These are phyloP conservation scores for Azolla pinnata DNA, from an alignment of 75 land plant genomes.

Conservation along the genomic window DNA sequence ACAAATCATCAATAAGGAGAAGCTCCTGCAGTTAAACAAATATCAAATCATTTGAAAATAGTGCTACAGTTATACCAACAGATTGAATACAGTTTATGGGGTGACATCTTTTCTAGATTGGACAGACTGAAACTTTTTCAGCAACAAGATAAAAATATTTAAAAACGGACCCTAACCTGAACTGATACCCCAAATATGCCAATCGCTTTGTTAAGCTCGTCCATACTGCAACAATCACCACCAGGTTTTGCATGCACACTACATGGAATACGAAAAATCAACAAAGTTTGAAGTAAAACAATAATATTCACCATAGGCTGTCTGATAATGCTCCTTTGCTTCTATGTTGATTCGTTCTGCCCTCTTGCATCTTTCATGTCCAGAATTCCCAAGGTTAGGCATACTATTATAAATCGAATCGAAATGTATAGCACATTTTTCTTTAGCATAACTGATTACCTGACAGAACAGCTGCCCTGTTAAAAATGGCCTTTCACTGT, in stretches of 20 bases:
- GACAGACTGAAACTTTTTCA: too few relatives aligned
- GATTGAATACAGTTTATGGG: too few relatives aligned
- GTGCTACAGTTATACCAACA: not conserved
- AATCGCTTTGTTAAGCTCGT: slow-evolving; percentile 36
- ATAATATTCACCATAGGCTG: not conserved
- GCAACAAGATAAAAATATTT: not conserved
- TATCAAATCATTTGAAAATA: not conserved
- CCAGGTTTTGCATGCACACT: not conserved
- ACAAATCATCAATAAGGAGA: slow-evolving; percentile 81
- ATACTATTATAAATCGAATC: not conserved
- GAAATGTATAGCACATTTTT: not conserved
- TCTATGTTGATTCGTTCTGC: not conserved
- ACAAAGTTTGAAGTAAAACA: not conserved
- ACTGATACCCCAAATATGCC: slow-evolving; percentile 53
- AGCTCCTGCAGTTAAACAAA: slow-evolving; percentile 48
- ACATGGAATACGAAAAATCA: not conserved
- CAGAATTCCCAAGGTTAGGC: slow-evolving; percentile 2
- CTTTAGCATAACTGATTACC: slow-evolving; percentile 13
- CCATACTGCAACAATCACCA: slow-evolving; percentile 17
- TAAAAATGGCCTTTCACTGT: slow-evolving; percentile 69
- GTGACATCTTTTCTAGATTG: too few relatives aligned
- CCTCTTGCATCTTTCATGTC: slow-evolving; percentile 4
- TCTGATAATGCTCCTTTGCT: not conserved
- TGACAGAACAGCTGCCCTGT: slow-evolving; percentile 56
- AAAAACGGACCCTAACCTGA: slow-evolving; percentile 43